Percentiles rank a stretch among this genome's conserved stretches.
These are phyloP conservation scores for Nakazawaea ambrosiae DNA, from an alignment of 805 yeast genomes.

Conservation along the genomic window DNA sequence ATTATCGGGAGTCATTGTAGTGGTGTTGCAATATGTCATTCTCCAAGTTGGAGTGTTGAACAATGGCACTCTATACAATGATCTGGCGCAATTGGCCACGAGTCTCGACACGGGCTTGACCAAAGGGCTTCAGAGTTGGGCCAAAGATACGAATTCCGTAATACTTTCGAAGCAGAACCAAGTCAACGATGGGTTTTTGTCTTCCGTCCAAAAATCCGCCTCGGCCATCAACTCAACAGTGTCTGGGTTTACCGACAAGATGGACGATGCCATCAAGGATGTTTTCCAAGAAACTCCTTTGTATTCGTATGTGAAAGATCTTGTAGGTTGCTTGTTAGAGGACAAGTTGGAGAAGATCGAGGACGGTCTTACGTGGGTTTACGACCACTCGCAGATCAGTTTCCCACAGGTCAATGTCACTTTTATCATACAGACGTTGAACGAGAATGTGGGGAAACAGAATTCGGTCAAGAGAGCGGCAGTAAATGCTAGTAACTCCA, in stretches of 20 bases:
- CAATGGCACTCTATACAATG: not conserved
- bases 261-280: conserved; percentile 51
- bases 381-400: conserved; percentile 49
- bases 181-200: conserved; percentile 61
- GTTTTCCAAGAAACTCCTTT: conserved; percentile 67
- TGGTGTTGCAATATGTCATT: conserved; percentile 47
- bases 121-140: conserved; percentile 37
- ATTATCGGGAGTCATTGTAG: conserved; percentile 46
- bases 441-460: no score
- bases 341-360: conserved; percentile 61
- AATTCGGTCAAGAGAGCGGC: no score
- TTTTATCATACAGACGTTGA: not conserved
- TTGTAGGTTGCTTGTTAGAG: conserved; percentile 76
- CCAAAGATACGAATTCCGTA: conserved; percentile 46
- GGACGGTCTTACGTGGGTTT: conserved; percentile 73
- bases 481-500: no score
- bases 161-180: conserved; percentile 38
- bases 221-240: conserved; percentile 54
- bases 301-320: conserved; percentile 51
- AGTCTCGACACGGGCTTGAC: conserved; percentile 15
- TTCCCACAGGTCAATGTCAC: conserved; percentile 35
- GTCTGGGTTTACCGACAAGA: conserved; percentile 42
- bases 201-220: conserved; percentile 56
- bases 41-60: conserved; percentile 20
- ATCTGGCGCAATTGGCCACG: not conserved